Percentiles rank a stretch among this genome's conserved stretches.
Conservation (phyloP, 31 red algal genomes). For the Asparagopsis taxiformis region DNA sequence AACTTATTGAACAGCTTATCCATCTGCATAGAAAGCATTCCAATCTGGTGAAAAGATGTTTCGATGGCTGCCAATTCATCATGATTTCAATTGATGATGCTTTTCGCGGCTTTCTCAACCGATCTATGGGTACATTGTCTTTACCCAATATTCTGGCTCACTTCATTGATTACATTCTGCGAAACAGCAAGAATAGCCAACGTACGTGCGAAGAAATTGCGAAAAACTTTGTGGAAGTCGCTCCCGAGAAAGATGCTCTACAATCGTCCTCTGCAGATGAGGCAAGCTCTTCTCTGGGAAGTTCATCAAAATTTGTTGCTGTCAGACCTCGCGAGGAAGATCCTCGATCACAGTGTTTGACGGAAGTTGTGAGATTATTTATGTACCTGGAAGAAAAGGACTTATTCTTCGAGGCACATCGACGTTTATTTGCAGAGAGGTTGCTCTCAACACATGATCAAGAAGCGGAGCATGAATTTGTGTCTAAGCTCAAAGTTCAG, state of each 20-base stretch:
- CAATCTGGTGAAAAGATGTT: slow-evolving; percentile 38
- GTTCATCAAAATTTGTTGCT: too few species aligned
- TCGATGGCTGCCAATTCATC: slow-evolving; percentile 49
- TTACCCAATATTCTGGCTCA: slow-evolving; percentile 49
- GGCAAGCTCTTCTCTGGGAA: too few species aligned
- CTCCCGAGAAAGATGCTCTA: too few species aligned
- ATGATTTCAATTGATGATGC: slow-evolving; percentile 62
- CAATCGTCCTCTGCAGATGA: too few species aligned
- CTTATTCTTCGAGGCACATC: slow-evolving; percentile 61
- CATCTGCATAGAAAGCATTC: slow-evolving; percentile 44
- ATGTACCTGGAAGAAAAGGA: slow-evolving; percentile 73
- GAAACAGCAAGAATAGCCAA: slow-evolving; percentile 4
- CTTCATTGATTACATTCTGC: slow-evolving; percentile 51
- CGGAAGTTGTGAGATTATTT: slow-evolving; percentile 47
- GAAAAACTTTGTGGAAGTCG: background rate
- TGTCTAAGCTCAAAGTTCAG: slow-evolving; percentile 27
- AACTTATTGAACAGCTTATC: slow-evolving; percentile 33
- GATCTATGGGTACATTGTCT: slow-evolving; percentile 25
- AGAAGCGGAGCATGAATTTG: slow-evolving; percentile 27
- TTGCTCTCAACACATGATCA: slow-evolving; percentile 32
- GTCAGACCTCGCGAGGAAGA: slow-evolving; percentile 1
- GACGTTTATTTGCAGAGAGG: slow-evolving; percentile 52
- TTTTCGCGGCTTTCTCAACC: slow-evolving; percentile 51
- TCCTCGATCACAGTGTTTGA: slow-evolving; percentile 4
- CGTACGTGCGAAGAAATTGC: background rate